These are phyloP conservation scores for Oryza glaberrima DNA, from an alignment of 176 grass and related monocot genomes.

Conservation along the genomic window DNA sequence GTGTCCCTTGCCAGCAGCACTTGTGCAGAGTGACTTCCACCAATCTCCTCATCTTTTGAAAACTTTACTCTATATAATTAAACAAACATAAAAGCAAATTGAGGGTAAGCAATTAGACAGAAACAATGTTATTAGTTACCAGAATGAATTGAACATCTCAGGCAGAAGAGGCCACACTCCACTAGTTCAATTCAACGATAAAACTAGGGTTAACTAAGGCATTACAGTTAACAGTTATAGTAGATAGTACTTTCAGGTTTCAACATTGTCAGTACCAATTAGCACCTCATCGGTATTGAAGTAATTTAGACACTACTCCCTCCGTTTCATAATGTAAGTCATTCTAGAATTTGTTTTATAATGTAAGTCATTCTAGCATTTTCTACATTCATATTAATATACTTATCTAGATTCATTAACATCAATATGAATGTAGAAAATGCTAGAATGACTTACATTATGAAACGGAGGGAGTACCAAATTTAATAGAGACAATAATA, in stretches of 20 bases:
- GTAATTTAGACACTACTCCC: too few species aligned
- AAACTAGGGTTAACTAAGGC: not conserved
- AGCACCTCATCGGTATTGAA: too few species aligned
- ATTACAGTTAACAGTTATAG: not conserved
- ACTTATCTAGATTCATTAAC: too few species aligned
- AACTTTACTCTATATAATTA: constrained; percentile 64
- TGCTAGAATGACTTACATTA: too few species aligned
- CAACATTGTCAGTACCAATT: too few species aligned
- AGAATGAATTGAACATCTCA: not conserved
- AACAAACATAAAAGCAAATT: not conserved
- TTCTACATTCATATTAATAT: too few species aligned
- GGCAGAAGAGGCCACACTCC: not conserved
- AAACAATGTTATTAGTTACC: not conserved
- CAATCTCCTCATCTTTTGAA: constrained; percentile 66
- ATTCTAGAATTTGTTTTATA: too few species aligned
- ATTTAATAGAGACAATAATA: too few species aligned
- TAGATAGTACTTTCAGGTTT: too few species aligned
- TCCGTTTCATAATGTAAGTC: too few species aligned
- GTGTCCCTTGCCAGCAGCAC: constrained; percentile 89
- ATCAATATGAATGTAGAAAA: too few species aligned
- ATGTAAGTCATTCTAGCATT: too few species aligned
- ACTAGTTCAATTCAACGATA: constrained; percentile 8
- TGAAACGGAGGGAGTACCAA: not conserved
- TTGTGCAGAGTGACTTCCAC: constrained; percentile 51
- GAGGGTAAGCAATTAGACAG: not conserved